Evolutionary conservation across 257 asterid genomes (phyloP).

Genomic region (Echium plantagineum): DNA sequence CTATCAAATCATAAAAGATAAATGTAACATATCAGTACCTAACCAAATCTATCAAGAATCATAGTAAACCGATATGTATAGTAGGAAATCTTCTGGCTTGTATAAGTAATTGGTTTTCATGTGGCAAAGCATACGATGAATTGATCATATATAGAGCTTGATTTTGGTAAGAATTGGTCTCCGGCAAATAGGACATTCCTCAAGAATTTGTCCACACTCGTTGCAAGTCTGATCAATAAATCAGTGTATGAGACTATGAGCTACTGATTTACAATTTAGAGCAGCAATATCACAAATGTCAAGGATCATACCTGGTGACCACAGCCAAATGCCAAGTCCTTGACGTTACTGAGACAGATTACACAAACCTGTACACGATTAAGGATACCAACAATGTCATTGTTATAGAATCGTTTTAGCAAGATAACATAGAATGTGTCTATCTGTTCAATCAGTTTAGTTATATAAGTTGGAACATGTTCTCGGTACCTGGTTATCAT

Average conservation of each 20-base stretch:
- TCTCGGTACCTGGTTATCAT: constrained; percentile 34
- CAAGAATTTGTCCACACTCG: constrained; percentile 45
- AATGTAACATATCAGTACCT: too few relatives aligned
- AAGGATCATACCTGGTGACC: constrained; percentile 46
- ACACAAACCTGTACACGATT: constrained; percentile 29
- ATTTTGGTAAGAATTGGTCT: constrained; percentile 38
- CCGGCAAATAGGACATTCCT: constrained; percentile 45
- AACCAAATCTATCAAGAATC: too few relatives aligned
- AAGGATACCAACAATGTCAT: neutral
- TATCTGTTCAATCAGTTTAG: too few relatives aligned
- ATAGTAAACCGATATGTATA: too few relatives aligned
- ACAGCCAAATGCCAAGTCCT: constrained; percentile 56
- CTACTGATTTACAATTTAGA: neutral
- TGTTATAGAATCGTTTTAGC: neutral
- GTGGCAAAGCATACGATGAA: neutral
- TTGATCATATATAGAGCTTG: constrained; percentile 26
- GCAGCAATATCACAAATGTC: neutral
- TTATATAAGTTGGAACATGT: neutral
- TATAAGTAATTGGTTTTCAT: too few relatives aligned
- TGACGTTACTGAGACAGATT: constrained; percentile 30
- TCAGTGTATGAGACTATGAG: neutral
- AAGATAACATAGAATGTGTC: too few relatives aligned
- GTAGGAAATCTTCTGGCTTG: too few relatives aligned
- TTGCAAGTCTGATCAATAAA: constrained; percentile 35
- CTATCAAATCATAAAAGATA: too few relatives aligned